Conservation (phyloP, 139 green algal genomes). For the Asterochloris sp. region DNA sequence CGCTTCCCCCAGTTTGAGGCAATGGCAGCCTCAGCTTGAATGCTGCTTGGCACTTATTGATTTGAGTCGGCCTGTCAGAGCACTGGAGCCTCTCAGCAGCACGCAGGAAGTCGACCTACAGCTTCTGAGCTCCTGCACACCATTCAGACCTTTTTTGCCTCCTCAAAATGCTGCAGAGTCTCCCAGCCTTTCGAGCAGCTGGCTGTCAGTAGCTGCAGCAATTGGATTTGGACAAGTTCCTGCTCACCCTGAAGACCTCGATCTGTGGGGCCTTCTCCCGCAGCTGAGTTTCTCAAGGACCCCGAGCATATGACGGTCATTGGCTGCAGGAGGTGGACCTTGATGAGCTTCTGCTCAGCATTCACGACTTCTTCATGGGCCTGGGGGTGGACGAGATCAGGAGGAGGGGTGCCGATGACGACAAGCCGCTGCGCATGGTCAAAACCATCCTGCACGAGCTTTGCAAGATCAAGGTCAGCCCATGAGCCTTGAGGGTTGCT, state of each 20-base stretch:
- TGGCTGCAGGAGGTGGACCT: constrained; percentile 68
- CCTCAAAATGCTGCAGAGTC: too few species aligned
- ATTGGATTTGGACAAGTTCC: too few species aligned
- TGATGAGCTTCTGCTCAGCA: constrained; percentile 62
- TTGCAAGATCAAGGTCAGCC: constrained; percentile 59
- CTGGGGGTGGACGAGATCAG: constrained; percentile 89
- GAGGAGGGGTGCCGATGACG: constrained; percentile 64
- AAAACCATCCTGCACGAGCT: constrained; percentile 96
- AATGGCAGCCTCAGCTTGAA: too few species aligned
- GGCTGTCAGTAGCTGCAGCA: too few species aligned
- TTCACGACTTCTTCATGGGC: constrained; percentile 88
- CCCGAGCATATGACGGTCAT: background rate
- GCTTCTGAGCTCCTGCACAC: too few species aligned
- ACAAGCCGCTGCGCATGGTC: constrained; percentile 96
- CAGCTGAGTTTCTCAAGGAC: background rate
- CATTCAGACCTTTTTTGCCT: too few species aligned
- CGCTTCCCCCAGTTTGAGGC: too few species aligned
- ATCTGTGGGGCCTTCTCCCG: background rate
- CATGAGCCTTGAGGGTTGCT: background rate
- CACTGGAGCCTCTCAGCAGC: too few species aligned
- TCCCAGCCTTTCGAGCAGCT: background rate
- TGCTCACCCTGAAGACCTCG: background rate
- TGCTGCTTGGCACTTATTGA: too few species aligned
- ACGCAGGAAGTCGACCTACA: too few species aligned
- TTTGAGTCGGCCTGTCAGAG: too few species aligned